phyloP scores from a whole-genome alignment of 768 basidiomycete genomes.

The Pleurotus eryngii region DNA sequence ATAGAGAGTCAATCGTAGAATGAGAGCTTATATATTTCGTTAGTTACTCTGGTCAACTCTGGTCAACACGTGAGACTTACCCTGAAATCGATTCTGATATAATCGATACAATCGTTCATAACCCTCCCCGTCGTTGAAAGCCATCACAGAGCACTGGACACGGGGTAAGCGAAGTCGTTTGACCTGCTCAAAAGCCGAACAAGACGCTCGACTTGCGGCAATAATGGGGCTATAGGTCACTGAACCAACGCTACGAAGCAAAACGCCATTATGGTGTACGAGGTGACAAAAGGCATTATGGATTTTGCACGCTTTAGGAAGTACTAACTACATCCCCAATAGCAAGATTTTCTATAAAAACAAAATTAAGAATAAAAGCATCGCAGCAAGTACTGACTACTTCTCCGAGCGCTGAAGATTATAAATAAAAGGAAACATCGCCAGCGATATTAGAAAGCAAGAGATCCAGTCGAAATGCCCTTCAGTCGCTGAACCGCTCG shows the following conservation, averaged over 20 bases:
- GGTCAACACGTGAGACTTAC: slow-evolving; percentile 9
- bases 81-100: slow-evolving; percentile 8
- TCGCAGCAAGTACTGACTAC: background rate
- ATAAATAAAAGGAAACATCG: slow-evolving; percentile 1
- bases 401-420: background rate
- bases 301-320: background rate
- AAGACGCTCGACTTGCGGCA: too few relatives aligned
- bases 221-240: too few relatives aligned
- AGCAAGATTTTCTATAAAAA: background rate
- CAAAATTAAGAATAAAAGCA: background rate
- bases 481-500: slow-evolving; percentile 35
- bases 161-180: background rate
- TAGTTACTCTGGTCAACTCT: slow-evolving; percentile 8
- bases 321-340: slow-evolving; percentile 5
- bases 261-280: background rate
- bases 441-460: slow-evolving; percentile 16
- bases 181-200: too few relatives aligned
- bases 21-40: slow-evolving; percentile 11
- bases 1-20: slow-evolving; percentile 27
- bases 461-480: slow-evolving; percentile 25
- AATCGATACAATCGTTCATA: slow-evolving; percentile 1
- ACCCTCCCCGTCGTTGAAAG: slow-evolving; percentile 2
- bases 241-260: too few relatives aligned
- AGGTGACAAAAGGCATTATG: background rate
- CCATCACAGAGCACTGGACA: slow-evolving; percentile 3